Evolutionary conservation across 129 eudicot genomes (phyloP).

Genomic region (Artemisia tridentata): DNA sequence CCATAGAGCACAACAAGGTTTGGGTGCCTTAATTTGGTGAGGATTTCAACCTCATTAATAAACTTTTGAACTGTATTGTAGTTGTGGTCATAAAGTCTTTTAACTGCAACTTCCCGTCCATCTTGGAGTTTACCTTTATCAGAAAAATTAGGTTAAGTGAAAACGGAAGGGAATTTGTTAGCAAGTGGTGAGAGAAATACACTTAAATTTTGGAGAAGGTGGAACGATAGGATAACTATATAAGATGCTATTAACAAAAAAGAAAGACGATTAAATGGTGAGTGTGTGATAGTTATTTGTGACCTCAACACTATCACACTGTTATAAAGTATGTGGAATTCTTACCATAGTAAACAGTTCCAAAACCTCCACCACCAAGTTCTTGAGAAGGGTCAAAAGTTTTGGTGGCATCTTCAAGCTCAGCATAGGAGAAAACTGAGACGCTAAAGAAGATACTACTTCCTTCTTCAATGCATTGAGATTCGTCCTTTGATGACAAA

Average conservation of each 20-base stretch:
- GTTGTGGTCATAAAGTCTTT: slow-evolving; percentile 68
- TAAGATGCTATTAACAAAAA: too few species aligned
- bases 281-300: neutral
- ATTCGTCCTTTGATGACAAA: slow-evolving; percentile 21
- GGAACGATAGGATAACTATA: too few species aligned
- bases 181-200: too few species aligned
- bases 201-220: too few species aligned
- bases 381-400: slow-evolving; percentile 42
- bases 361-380: slow-evolving; percentile 70
- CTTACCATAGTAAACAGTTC: slow-evolving; percentile 63
- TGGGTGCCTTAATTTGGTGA: slow-evolving; percentile 52
- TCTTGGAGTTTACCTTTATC: slow-evolving; percentile 64
- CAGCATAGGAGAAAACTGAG: slow-evolving; percentile 49
- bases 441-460: slow-evolving; percentile 35
- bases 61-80: slow-evolving; percentile 57
- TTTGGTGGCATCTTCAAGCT: slow-evolving; percentile 58
- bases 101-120: slow-evolving; percentile 79
- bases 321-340: neutral
- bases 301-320: neutral
- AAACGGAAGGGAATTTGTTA: too few species aligned
- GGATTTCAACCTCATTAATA: slow-evolving; percentile 63
- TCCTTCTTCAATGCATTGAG: slow-evolving; percentile 35
- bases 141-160: neutral
- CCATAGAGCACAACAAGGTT: slow-evolving; percentile 74
- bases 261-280: neutral